Base-by-base conservation (phyloP, 805 yeast genomes). In the Hanseniaspora nectarophila region DNA sequence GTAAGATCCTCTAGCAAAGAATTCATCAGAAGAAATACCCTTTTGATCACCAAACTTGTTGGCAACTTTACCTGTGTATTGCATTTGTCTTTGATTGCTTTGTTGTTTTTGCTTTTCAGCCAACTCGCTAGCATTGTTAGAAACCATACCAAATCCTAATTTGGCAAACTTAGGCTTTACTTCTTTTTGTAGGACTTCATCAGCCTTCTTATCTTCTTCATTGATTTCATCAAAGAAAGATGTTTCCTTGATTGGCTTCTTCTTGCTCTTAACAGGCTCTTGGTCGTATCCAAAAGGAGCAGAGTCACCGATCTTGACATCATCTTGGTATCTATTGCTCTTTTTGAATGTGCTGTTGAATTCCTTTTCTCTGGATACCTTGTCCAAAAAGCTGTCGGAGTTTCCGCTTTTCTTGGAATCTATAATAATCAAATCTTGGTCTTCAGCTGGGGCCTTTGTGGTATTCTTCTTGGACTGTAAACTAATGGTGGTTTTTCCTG, bases 1-100 rank as follows among this genome's bases (percentile, higher is more conserved):
- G 62, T 77, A 86, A 24, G 80, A 70, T 40, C 89, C 90, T 62
- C 95, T 81, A 18, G 96, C 96, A 67, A 92, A 92, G 61, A 77
- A 79, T 70, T 89, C 94, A 68, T 92, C 97, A 1, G 97, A 89
- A 0, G 97, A 92, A 57, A 92, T 92, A 45, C 89, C 95, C 74
- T 86, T 90, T 65, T 89, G 96, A 38, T 70, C 71, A 53, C 97
- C 97, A 64, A 76, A 92, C 70, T 87, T 85, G 61, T 71, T 73
- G 35, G 77, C 79, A 29, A 84, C 84, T 57, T 81, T 81, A 34
- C 92, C 92, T 1, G 87, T 79, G 64, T 83, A 83, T 59, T 74
- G 73, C 51, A 76, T 77, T 42, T 77, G 81, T 35, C 76, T 68
- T 28, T 77, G 77, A 40, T 74, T 71, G 37, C 56, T 61, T 54